phyloP scores from a whole-genome alignment of 768 basidiomycete genomes.

The Suillus variegatus region DNA sequence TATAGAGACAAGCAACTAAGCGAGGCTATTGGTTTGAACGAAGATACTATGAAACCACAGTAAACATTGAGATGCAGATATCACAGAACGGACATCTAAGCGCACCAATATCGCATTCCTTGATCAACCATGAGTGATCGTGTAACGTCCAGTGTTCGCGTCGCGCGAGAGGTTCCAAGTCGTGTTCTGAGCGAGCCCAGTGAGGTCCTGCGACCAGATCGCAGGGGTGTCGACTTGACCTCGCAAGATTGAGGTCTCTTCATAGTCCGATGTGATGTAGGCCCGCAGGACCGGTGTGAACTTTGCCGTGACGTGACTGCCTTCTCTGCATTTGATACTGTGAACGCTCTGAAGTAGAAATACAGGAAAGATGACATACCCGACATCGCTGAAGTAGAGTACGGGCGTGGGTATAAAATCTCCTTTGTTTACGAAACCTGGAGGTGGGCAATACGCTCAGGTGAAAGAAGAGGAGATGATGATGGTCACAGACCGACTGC shows the following conservation, averaged over 20 bases:
- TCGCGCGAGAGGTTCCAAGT: neutral
- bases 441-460: neutral
- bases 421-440: neutral
- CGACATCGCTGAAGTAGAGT: constrained; percentile 1
- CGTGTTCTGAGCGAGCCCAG: neutral
- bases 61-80: too few species aligned
- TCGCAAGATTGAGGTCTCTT: neutral
- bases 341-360: neutral
- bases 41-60: neutral
- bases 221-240: neutral
- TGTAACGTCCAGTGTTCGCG: neutral
- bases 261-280: constrained; percentile 7
- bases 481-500: neutral
- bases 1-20: too few species aligned
- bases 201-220: neutral
- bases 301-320: neutral
- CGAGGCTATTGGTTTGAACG: neutral
- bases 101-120: neutral
- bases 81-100: too few species aligned
- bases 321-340: neutral
- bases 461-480: too few species aligned
- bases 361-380: neutral
- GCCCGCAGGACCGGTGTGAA: constrained; percentile 2
- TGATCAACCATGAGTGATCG: neutral
- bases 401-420: neutral